phyloP scores from a whole-genome alignment of 768 basidiomycete species.

The Clathrus columnatus region DNA sequence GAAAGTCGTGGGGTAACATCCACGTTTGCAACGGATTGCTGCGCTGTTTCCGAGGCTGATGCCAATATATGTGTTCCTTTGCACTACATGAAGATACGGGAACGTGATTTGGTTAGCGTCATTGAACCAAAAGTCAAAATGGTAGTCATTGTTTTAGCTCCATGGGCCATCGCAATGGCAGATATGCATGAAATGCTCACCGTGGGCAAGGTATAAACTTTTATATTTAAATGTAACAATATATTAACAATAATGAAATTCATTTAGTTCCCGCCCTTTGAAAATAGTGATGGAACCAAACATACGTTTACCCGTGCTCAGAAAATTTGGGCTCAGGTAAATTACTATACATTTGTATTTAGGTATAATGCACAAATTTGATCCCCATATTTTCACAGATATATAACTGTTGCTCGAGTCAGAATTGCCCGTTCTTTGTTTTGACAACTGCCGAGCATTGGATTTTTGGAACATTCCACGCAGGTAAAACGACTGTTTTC shows the following conservation, averaged over 20 bases:
- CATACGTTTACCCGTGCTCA: neutral
- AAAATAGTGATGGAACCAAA: neutral
- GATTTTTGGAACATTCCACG: conserved; percentile 35
- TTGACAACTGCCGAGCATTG: conserved; percentile 34
- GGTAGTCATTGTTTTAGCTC: neutral
- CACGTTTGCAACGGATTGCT: neutral
- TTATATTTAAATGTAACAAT: no score
- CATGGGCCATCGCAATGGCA: neutral
- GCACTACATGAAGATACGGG: neutral
- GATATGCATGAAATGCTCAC: conserved; percentile 4
- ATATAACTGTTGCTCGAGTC: conserved; percentile 29
- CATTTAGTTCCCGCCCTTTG: neutral
- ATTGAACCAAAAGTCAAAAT: neutral
- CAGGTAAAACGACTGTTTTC: conserved; percentile 20
- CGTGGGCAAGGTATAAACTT: neutral
- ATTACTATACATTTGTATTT: neutral
- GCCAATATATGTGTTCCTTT: neutral
- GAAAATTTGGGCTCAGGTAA: conserved; percentile 7
- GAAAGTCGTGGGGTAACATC: neutral
- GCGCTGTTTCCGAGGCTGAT: neutral
- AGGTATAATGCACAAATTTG: neutral
- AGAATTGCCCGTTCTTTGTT: conserved; percentile 31
- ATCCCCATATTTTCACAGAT: neutral
- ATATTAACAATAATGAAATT: neutral
- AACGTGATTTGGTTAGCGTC: neutral